Evolutionary conservation across 345 rosid species (phyloP).

Genomic region (Moringa oleifera): DNA sequence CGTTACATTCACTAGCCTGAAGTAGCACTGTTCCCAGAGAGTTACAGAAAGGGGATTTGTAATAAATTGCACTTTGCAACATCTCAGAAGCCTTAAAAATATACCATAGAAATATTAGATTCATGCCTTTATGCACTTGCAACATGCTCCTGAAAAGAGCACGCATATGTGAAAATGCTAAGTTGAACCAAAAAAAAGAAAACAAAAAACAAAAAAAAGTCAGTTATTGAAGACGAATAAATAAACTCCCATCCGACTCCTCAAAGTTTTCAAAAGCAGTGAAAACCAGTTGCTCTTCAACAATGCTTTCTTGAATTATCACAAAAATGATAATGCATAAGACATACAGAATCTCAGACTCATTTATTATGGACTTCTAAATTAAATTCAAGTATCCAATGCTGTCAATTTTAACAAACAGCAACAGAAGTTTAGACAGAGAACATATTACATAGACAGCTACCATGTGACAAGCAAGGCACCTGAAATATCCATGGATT

Average conservation of each 20-base stretch:
- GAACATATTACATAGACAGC: constrained; percentile 8
- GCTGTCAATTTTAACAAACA: background rate
- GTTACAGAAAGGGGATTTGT: background rate
- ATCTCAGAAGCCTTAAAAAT: background rate
- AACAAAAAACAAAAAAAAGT: too few relatives aligned
- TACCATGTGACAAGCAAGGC: constrained; percentile 9
- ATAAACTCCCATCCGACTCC: too few relatives aligned
- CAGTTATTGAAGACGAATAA: too few relatives aligned
- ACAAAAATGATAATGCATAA: too few relatives aligned
- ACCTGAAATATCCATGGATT: constrained; percentile 94
- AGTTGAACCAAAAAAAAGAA: too few relatives aligned
- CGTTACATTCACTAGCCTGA: background rate
- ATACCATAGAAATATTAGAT: background rate
- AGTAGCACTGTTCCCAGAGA: background rate
- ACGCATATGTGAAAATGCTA: too few relatives aligned
- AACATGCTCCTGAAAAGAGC: background rate
- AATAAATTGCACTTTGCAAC: background rate
- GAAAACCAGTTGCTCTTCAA: too few relatives aligned
- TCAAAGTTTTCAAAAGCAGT: too few relatives aligned
- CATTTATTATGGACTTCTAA: background rate
- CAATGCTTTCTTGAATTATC: too few relatives aligned
- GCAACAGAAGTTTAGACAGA: constrained; percentile 12
- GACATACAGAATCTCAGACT: too few relatives aligned
- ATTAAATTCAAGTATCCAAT: background rate
- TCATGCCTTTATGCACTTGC: background rate